These are phyloP conservation scores for Leccinum longicurvipes DNA, from an alignment of 768 basidiomycete genomes.

Conservation along the genomic window DNA sequence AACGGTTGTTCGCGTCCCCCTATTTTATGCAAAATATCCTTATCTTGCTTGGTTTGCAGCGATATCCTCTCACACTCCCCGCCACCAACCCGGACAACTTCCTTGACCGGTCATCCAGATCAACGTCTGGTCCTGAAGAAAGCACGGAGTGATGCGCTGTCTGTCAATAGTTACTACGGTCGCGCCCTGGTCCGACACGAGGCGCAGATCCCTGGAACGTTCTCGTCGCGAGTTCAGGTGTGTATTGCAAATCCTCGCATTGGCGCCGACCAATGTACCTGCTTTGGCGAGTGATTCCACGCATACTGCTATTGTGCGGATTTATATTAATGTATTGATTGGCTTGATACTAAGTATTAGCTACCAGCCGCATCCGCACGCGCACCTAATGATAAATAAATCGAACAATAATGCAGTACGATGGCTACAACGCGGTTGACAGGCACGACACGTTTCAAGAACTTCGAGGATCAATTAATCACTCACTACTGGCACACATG, in stretches of 20 bases:
- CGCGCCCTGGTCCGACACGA: slow-evolving; percentile 2
- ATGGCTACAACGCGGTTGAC: slow-evolving; percentile 6
- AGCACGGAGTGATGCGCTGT: background rate
- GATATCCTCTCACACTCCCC: background rate
- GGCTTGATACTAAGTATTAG: background rate
- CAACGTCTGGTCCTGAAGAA: background rate
- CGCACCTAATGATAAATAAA: background rate
- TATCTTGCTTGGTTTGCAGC: background rate
- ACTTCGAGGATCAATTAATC: slow-evolving; percentile 1
- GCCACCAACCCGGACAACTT: background rate
- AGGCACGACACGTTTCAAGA: slow-evolving; percentile 10
- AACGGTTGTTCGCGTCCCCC: background rate
- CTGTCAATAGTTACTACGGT: background rate
- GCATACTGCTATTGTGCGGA: background rate
- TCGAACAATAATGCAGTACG: background rate
- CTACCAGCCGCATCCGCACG: background rate
- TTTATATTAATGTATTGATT: background rate
- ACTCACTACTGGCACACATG: background rate
- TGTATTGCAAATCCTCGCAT: background rate
- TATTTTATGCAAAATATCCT: background rate
- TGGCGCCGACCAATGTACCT: background rate
- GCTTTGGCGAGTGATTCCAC: background rate
- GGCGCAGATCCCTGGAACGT: background rate
- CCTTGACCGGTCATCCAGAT: slow-evolving; percentile 3
- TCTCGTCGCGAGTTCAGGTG: background rate